Evolutionary conservation across 1,284 basidiomycete genomes (phyloP), one percentile per base, ranked within the genome.

Genomic region (Boletus sp.): DNA sequence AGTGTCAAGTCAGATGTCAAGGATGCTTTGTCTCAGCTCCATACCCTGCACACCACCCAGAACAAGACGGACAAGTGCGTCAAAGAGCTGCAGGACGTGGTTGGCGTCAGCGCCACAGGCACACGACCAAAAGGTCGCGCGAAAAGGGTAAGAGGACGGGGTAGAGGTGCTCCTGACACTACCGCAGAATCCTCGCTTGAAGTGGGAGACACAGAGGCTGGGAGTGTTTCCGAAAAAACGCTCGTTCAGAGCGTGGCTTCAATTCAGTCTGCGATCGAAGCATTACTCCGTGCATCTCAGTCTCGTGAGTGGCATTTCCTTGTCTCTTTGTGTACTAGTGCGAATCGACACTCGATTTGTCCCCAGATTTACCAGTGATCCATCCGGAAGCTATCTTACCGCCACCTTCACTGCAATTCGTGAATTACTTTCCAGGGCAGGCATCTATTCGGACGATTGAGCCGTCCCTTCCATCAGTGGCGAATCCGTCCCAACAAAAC

Each of bases 261-360:
- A 21, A 68, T 73, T 37, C 70, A 67, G 52, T 59, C 61, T 52
- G 59, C 69, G 21, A 51, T 74, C 28, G 61, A 70, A 13, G 44
- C 56, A 16, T 25, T 71, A 4, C 57, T 73, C 27, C 31, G 33
- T 8, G 8, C 30, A 25, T 56, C 56, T 31, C 47, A 43, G 6
- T 49, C 59, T 16, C 46, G 70, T 73, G 51, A 48, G 70, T 64
- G 11, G 43, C 25, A 21, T 28, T 23, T 35, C 38, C 38, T 55
- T 14, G 1, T 31, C 25, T 25, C 10, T 38, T 27, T 28, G 6
- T 31, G 28, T 19, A 19, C 19, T 14, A 25, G 14, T 43, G 52
- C 31, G 33, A 49, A 44, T 49, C 30, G 16, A 47, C 48, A 5
- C 35, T 48, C 44, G 17, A 40, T 37, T 6, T 23, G 19, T 21